phyloP scores from a whole-genome alignment of 345 rosid genomes.

The Passiflora organensis region DNA sequence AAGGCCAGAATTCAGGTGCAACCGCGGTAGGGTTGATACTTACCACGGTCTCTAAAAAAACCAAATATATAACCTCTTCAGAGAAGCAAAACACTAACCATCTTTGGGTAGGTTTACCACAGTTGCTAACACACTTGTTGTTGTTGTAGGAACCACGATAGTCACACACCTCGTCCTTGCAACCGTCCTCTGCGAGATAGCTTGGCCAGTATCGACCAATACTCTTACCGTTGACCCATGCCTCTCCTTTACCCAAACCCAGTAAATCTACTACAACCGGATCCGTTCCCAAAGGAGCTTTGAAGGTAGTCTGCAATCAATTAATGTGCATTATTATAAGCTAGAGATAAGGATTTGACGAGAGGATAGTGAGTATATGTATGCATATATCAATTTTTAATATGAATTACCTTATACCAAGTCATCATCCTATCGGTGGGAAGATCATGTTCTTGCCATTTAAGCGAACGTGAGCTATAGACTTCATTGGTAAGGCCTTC shows the following conservation, averaged over 20 bases:
- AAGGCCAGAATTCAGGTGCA: no score
- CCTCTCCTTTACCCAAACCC: constrained; percentile 21
- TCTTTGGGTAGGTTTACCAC: constrained; percentile 13
- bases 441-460: neutral
- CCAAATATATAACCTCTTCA: no score
- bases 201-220: constrained; percentile 6
- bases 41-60: no score
- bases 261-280: constrained; percentile 16
- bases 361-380: no score
- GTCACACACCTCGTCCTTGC: neutral
- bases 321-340: neutral
- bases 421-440: constrained; percentile 6
- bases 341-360: no score
- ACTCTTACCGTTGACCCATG: constrained; percentile 19
- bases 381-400: neutral
- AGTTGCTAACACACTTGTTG: constrained; percentile 3
- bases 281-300: constrained; percentile 11
- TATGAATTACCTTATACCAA: constrained; percentile 19
- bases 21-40: no score
- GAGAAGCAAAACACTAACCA: constrained; percentile 6
- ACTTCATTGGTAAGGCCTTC: neutral
- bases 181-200: constrained; percentile 2
- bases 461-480: neutral
- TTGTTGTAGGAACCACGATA: constrained; percentile 4
- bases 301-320: constrained; percentile 7